Evolutionary conservation across 208 protist species (phyloP).

Genomic region (Wallacemonas sp.): DNA sequence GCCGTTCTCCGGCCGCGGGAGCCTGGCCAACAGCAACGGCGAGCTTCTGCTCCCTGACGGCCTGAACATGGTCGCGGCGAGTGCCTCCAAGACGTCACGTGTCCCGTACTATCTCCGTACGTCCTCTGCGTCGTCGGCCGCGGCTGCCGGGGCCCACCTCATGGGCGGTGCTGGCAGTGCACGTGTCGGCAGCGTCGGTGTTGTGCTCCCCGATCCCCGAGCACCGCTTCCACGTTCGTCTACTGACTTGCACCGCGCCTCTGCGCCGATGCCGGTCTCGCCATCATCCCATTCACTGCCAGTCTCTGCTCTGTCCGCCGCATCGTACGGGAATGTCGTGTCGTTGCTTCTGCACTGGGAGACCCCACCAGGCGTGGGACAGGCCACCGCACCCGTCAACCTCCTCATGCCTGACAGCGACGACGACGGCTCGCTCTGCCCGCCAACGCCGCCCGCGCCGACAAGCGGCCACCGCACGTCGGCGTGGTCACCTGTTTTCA

Average conservation of each 20-base stretch:
- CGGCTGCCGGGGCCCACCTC: no score
- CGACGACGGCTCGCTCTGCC: neutral
- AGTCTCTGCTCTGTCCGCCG: neutral
- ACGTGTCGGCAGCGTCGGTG: slow-evolving; percentile 18
- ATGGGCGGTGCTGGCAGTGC: neutral
- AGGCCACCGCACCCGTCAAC: neutral
- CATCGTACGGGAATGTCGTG: slow-evolving; percentile 22
- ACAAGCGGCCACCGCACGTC: neutral
- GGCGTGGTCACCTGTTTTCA: neutral
- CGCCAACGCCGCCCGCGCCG: neutral
- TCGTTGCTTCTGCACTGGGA: neutral
- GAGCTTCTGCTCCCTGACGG: neutral
- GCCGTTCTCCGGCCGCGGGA: neutral
- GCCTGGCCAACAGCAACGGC: neutral
- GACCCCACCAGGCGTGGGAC: neutral
- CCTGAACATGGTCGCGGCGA: neutral
- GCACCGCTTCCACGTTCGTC: neutral
- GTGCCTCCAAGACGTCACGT: slow-evolving; percentile 13
- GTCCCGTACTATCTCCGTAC: slow-evolving; percentile 64
- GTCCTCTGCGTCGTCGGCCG: neutral
- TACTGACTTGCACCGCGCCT: neutral
- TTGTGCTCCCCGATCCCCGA: slow-evolving; percentile 17
- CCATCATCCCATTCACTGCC: no score
- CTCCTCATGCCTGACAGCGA: neutral
- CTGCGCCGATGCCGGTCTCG: no score